Evolutionary conservation across 768 basidiomycete genomes (phyloP).

Genomic region (Saitozyma sp.): DNA sequence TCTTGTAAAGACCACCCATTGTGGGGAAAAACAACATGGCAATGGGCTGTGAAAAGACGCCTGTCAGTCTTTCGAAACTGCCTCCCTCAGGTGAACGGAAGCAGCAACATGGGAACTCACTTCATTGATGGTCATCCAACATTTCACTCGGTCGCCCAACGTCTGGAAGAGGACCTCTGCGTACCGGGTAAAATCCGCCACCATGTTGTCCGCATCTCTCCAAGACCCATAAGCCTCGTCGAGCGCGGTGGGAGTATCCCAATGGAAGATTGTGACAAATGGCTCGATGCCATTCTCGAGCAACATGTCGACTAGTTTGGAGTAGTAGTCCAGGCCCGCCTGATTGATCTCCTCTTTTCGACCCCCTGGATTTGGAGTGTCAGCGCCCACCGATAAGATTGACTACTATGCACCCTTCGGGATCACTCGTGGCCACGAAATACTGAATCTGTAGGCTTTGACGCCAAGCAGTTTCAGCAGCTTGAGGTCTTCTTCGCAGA

Average conservation of each 20-base stretch:
- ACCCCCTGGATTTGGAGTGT: conserved; percentile 11
- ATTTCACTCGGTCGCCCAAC: conserved; percentile 42
- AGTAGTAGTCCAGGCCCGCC: conserved; percentile 32
- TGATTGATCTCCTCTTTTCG: conserved; percentile 27
- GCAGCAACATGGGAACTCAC: conserved; percentile 5
- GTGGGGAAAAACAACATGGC: no score
- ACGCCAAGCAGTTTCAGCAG: conserved; percentile 35
- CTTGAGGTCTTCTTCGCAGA: conserved; percentile 37
- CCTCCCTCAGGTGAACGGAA: no score
- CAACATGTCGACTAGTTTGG: conserved; percentile 34
- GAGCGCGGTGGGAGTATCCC: conserved; percentile 37
- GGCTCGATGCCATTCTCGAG: conserved; percentile 32
- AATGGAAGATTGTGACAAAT: conserved; percentile 40
- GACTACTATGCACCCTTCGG: conserved; percentile 22
- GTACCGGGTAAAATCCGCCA: conserved; percentile 31
- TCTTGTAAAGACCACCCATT: no score
- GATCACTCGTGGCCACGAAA: conserved; percentile 37
- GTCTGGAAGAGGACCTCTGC: conserved; percentile 32
- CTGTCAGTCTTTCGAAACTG: no score
- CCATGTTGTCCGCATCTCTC: conserved; percentile 44
- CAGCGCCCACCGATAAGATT: background rate
- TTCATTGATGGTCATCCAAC: conserved; percentile 49
- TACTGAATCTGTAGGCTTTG: conserved; percentile 36
- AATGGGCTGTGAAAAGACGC: no score
- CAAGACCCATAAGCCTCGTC: conserved; percentile 32